phyloP scores from a whole-genome alignment of 129 eudicot genomes.

The Centaurea solstitialis region DNA sequence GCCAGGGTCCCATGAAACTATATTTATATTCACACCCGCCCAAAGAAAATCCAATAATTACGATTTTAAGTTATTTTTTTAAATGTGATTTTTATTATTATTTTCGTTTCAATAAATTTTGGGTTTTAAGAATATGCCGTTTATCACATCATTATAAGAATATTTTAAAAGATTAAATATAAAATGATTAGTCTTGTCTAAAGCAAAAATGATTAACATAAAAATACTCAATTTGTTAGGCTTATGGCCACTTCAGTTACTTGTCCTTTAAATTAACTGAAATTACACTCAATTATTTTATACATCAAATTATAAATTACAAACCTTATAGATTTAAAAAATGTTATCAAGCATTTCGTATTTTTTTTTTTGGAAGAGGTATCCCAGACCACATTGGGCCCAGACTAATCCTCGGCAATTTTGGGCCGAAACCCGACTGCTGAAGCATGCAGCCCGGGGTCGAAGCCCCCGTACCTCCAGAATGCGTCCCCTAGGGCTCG shows the following conservation, averaged over 20 bases:
- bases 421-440: no score
- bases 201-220: not conserved
- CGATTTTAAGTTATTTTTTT: not conserved
- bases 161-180: not conserved
- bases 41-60: not conserved
- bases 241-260: not conserved
- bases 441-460: no score
- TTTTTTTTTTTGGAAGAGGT: no score
- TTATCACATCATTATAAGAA: not conserved
- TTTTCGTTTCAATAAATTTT: not conserved
- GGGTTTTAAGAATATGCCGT: not conserved
- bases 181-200: not conserved
- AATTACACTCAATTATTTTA: no score
- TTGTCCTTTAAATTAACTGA: not conserved
- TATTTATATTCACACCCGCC: not conserved
- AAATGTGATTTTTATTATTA: not conserved
- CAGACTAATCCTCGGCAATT: no score
- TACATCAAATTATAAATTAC: no score
- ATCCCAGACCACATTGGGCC: no score
- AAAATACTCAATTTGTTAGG: not conserved
- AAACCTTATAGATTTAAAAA: no score
- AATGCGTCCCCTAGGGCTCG: no score
- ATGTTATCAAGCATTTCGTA: no score
- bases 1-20: slow-evolving; percentile 20
- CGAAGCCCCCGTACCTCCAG: no score